Conservation (phyloP, 2,329 filamentous ascomycete species). For the Ophiostoma australiae region DNA sequence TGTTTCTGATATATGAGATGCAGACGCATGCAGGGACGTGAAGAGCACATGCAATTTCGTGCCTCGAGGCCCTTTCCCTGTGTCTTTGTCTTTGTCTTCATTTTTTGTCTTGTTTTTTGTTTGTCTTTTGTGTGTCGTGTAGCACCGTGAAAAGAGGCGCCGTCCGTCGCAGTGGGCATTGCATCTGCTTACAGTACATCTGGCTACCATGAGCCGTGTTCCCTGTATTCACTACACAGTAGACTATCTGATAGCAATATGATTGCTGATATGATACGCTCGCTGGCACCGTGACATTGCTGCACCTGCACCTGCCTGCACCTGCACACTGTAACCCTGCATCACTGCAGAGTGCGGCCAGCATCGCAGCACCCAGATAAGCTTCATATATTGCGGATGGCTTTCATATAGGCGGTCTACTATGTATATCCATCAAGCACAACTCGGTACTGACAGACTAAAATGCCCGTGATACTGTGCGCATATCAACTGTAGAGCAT, state of each 20-base stretch:
- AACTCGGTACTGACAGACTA: not conserved
- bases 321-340: not conserved
- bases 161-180: not conserved
- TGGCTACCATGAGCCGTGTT: conserved; percentile 1
- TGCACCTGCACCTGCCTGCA: not conserved
- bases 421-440: not conserved
- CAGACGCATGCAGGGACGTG: not conserved
- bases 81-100: not conserved
- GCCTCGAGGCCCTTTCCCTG: not conserved
- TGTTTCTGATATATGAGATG: conserved; percentile 16
- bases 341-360: not conserved
- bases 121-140: not conserved
- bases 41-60: not conserved
- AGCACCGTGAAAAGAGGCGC: not conserved
- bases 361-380: not conserved
- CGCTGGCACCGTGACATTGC: not conserved
- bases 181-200: not conserved
- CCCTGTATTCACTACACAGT: not conserved
- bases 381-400: not conserved
- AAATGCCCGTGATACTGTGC: not conserved
- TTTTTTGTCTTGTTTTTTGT: too few species aligned
- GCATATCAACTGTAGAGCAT: not conserved
- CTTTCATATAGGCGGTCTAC: not conserved
- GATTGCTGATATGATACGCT: conserved; percentile 3
- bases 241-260: not conserved